A percentile compares a stretch with the other conserved stretches of the same genome.
phyloP scores from a whole-genome alignment of 768 basidiomycete species.

The Rhizopogon salebrosus region DNA sequence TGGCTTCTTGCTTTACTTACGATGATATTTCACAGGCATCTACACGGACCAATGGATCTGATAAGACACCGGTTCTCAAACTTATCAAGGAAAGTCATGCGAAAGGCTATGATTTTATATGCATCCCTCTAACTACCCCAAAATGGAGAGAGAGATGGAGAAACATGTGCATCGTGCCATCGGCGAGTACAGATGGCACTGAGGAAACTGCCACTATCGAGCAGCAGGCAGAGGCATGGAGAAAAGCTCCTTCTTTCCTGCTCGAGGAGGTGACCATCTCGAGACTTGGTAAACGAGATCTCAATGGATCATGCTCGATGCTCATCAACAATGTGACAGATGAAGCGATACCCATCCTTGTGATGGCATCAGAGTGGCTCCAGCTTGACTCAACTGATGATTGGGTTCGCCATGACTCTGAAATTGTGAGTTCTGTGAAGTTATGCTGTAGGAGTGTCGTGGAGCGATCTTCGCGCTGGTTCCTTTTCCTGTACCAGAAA shows the following conservation, averaged over 20 bases:
- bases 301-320: conserved; percentile 4
- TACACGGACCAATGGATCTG: conserved; percentile 14
- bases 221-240: conserved; percentile 79
- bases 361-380: conserved; percentile 88
- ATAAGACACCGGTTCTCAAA: conserved; percentile 45
- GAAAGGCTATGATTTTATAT: conserved; percentile 72
- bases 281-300: conserved; percentile 60
- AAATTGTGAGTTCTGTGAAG: conserved; percentile 60
- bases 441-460: background rate
- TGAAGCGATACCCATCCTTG: conserved; percentile 68
- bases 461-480: conserved; percentile 5
- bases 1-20: conserved; percentile 22
- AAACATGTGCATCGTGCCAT: conserved; percentile 75
- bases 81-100: conserved; percentile 46
- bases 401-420: conserved; percentile 93
- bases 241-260: conserved; percentile 72
- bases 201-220: conserved; percentile 43
- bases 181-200: conserved; percentile 30
- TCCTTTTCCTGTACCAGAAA: conserved; percentile 4
- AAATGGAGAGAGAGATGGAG: conserved; percentile 88
- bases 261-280: conserved; percentile 87
- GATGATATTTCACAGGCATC: conserved; percentile 36
- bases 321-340: conserved; percentile 36
- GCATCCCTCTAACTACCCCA: conserved; percentile 83
- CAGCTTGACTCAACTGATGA: conserved; percentile 91